Base-by-base conservation (phyloP, 2,329 filamentous ascomycete species). In the Verticillium klebahnii region DNA sequence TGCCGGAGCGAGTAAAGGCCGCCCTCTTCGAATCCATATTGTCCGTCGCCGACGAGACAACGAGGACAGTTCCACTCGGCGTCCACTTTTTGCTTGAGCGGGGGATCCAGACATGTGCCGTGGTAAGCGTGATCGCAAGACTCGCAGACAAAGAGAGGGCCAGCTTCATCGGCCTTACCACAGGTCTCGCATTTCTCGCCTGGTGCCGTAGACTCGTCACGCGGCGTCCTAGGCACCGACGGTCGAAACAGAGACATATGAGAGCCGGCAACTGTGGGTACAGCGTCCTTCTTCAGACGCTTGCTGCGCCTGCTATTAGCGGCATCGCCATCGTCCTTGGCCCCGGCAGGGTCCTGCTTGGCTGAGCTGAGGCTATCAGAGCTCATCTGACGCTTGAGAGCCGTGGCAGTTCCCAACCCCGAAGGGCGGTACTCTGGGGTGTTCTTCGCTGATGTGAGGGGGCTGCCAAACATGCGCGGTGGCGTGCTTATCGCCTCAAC, bases 1-100 rank as follows among this genome's bases (percentile, higher is more conserved):
- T 96, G 91, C 70, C 91, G 93, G 31, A 99, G 81, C 0, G 95
- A 99, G 75, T 99, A 99, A 25, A 97, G 85, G 4, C 93, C 93
- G 29, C 95, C 95, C 74, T 99, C 95, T 72, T 98, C 94, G 65
- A 99, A 99, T 0, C 95, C 95, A 70, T 97, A 99, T 67, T 98
- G 93, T 45, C 94, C 93, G 61, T 96, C 96, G 56, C 95, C 95
- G 29, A 99, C 95, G 31, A 99, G 85, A 73, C 95, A 99, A 70
- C 93, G 87, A 0, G 95, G 90, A 68, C 95, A 99, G 72, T 98
- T 94, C 95, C 95, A 99, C 71, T 98, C 95, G 60, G 88, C 84
- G 29, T 95, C 90, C 0, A 93, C 92, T 66, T 90, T 87, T 9
- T 84, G 80, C 68, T 89, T 90, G 54, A 96, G 78, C 2, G 91